phyloP scores from a whole-genome alignment of 768 basidiomycete genomes.

The Tricholoma sp. region DNA sequence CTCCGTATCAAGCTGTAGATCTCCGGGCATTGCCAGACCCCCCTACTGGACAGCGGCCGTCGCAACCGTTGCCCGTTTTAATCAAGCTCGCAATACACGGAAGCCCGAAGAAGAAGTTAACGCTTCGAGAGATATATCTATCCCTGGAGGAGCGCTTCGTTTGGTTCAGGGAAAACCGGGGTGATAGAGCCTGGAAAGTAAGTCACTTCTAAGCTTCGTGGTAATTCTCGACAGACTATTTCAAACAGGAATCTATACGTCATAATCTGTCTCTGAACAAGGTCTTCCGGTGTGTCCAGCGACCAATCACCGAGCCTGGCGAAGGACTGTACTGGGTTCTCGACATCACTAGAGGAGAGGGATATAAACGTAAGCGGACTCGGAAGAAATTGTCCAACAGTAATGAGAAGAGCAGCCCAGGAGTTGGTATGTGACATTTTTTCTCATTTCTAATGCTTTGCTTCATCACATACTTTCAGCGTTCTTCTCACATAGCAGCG shows the following conservation, averaged over 20 bases:
- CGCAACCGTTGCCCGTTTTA: slow-evolving; percentile 25
- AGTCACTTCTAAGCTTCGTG: slow-evolving; percentile 4
- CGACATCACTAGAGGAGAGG: slow-evolving; percentile 50
- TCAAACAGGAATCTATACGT: slow-evolving; percentile 34
- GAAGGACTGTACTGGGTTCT: slow-evolving; percentile 65
- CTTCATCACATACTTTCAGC: too few relatives aligned
- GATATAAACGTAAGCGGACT: slow-evolving; percentile 57
- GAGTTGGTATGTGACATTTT: too few relatives aligned
- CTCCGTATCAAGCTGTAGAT: slow-evolving; percentile 21
- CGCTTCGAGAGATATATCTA: slow-evolving; percentile 58
- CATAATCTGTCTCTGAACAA: slow-evolving; percentile 42
- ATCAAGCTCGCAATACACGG: slow-evolving; percentile 65
- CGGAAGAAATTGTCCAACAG: too few relatives aligned
- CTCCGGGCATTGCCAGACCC: slow-evolving; percentile 38
- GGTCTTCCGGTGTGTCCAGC: slow-evolving; percentile 47
- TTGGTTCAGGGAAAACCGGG: slow-evolving; percentile 41
- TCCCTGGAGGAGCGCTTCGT: slow-evolving; percentile 51
- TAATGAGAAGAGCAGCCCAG: too few relatives aligned
- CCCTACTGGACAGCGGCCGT: slow-evolving; percentile 32
- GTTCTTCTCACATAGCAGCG: too few relatives aligned
- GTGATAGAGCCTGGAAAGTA: slow-evolving; percentile 61
- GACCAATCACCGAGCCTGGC: slow-evolving; percentile 64
- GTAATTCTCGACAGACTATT: neutral
- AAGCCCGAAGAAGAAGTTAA: slow-evolving; percentile 47
- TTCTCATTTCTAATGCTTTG: too few relatives aligned